A percentile compares a stretch with the other conserved stretches of the same genome.
Conservation (phyloP, 805 yeast species). For the Starmerella powellii region DNA sequence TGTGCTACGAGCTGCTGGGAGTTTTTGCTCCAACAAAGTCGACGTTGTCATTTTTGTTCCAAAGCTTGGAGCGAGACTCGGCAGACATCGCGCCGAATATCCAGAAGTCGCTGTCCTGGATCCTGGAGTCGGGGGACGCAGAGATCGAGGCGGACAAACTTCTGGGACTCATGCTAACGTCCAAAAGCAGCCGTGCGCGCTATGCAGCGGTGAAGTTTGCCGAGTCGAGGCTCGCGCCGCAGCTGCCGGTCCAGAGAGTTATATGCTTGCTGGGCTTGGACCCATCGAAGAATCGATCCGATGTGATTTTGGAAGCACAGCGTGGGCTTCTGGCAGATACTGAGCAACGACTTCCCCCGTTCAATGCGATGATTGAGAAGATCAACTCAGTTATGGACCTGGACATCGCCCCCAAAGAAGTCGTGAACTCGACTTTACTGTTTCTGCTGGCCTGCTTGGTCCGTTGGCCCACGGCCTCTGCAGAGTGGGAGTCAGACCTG, state of each 20-base stretch:
- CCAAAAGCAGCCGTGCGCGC: constrained; percentile 39
- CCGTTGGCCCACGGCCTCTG: not conserved
- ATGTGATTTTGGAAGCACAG: constrained; percentile 64
- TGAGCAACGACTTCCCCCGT: constrained; percentile 48
- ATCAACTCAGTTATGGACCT: constrained; percentile 6
- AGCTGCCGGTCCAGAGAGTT: constrained; percentile 54
- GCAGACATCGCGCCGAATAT: constrained; percentile 53
- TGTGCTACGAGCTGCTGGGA: constrained; percentile 70
- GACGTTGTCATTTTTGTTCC: constrained; percentile 54
- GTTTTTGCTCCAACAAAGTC: constrained; percentile 40
- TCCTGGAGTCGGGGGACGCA: constrained; percentile 40
- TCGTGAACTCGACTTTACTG: not conserved
- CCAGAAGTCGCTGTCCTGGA: constrained; percentile 55
- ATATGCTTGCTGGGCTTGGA: constrained; percentile 56
- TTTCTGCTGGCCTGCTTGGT: constrained; percentile 5
- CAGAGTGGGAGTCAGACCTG: constrained; percentile 8
- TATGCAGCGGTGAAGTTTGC: constrained; percentile 54
- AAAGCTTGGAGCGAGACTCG: constrained; percentile 53
- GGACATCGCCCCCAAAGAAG: not conserved
- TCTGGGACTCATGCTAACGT: constrained; percentile 31
- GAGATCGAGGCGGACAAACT: constrained; percentile 24
- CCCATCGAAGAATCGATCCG: constrained; percentile 43
- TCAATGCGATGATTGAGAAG: constrained; percentile 31
- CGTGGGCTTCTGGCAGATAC: constrained; percentile 43
- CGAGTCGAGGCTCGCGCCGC: constrained; percentile 52